A percentile compares a stretch with the other conserved stretches of the same genome.
Conservation (phyloP, 1,284 basidiomycete genomes). For the Apiotrichum veenhuisii region DNA sequence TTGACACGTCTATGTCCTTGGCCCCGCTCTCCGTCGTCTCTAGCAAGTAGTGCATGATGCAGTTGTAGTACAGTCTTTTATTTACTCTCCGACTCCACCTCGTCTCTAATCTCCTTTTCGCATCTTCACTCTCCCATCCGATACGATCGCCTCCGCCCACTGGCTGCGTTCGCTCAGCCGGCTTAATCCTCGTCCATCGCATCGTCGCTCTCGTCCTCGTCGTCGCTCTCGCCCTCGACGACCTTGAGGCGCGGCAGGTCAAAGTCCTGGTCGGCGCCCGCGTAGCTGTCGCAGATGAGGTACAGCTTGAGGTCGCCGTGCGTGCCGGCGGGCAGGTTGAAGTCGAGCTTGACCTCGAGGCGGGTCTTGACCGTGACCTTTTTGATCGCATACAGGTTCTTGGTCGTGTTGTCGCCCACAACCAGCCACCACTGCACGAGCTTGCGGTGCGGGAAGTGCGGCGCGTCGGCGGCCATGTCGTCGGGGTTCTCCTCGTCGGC, state of each 20-base stretch:
- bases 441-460: constrained; percentile 87
- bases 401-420: constrained; percentile 67
- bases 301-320: constrained; percentile 73
- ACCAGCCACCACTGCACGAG: constrained; percentile 97
- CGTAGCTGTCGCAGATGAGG: constrained; percentile 88
- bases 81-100: background rate
- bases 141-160: background rate
- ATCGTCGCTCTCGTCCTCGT: constrained; percentile 50
- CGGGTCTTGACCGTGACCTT: constrained; percentile 81
- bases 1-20: too few species aligned
- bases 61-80: background rate
- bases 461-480: constrained; percentile 78
- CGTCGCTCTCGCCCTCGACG: constrained; percentile 76
- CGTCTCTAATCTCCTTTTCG: background rate
- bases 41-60: background rate
- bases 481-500: constrained; percentile 68
- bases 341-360: constrained; percentile 79
- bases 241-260: constrained; percentile 73
- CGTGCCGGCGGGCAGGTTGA: constrained; percentile 75
- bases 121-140: too few species aligned
- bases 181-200: constrained; percentile 16
- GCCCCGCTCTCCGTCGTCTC: too few species aligned
- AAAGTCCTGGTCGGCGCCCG: constrained; percentile 87
- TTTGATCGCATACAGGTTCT: constrained; percentile 85
- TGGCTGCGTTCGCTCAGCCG: background rate